A percentile compares a stretch with the other conserved stretches of the same genome.
These are phyloP conservation scores for Flaveria robusta DNA, from an alignment of 129 eudicot species.

Conservation along the genomic window DNA sequence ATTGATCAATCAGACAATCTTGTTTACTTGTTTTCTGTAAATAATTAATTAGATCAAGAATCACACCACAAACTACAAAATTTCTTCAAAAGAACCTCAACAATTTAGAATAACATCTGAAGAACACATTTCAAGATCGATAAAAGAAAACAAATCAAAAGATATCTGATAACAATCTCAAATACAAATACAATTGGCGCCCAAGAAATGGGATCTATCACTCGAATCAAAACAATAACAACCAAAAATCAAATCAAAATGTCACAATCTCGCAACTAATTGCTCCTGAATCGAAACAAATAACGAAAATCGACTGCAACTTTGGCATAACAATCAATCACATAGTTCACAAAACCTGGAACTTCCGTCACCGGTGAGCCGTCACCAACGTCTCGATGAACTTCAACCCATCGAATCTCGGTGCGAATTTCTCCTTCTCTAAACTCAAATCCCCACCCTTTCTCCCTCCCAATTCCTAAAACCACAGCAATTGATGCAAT, in stretches of 20 bases:
- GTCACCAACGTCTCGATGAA: slow-evolving; percentile 81
- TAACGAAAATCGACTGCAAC: slow-evolving; percentile 30
- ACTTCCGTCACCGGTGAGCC: slow-evolving; percentile 59
- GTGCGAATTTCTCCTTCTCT: slow-evolving; percentile 54
- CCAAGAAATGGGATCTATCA: slow-evolving; percentile 32
- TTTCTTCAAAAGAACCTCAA: too few relatives aligned
- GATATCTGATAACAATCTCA: slow-evolving; percentile 4
- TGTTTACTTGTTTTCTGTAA: too few relatives aligned
- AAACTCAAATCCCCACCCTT: slow-evolving; percentile 28
- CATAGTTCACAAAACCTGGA: not conserved
- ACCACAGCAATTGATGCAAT: not conserved
- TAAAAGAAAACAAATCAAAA: not conserved
- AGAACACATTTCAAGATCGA: too few relatives aligned
- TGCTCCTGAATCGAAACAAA: not conserved
- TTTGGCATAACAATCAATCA: slow-evolving; percentile 33
- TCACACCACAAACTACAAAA: too few relatives aligned
- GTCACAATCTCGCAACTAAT: slow-evolving; percentile 36
- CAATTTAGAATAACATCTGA: not conserved
- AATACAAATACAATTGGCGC: slow-evolving; percentile 22
- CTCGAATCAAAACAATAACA: slow-evolving; percentile 10
- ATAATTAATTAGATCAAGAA: too few relatives aligned
- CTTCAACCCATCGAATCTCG: slow-evolving; percentile 72
- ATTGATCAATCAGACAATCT: too few relatives aligned
- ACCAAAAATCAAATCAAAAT: slow-evolving; percentile 37
- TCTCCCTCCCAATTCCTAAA: slow-evolving; percentile 27